Percentiles rank a stretch among this genome's conserved stretches.
phyloP scores from a whole-genome alignment of 2,329 filamentous ascomycete species.

The Stylonectria norvegica region DNA sequence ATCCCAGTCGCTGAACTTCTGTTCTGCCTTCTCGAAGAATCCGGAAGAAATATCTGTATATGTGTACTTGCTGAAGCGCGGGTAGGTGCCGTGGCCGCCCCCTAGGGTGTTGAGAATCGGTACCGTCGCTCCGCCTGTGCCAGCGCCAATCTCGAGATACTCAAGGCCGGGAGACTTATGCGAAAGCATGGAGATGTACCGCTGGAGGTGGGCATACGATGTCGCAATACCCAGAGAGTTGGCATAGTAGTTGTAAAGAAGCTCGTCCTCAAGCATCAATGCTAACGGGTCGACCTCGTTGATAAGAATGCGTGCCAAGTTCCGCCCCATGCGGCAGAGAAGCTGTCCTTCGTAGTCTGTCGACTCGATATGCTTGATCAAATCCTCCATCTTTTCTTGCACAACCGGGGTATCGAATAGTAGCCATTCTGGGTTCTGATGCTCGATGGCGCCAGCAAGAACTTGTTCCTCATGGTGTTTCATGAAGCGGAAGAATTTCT shows the following conservation, averaged over 20 bases:
- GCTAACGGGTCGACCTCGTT: conserved; percentile 34
- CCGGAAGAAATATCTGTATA: conserved; percentile 12
- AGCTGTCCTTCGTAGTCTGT: conserved; percentile 9
- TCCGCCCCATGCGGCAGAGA: conserved; percentile 14
- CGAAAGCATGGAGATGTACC: conserved; percentile 1
- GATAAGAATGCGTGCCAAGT: conserved; percentile 30
- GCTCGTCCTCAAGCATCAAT: conserved; percentile 34
- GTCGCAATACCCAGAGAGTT: neutral
- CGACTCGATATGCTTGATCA: conserved; percentile 1
- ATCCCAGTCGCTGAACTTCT: conserved; percentile 1
- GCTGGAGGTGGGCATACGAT: conserved; percentile 4
- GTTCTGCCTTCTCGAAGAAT: conserved; percentile 6
- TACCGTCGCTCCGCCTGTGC: conserved; percentile 9
- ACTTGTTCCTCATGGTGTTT: conserved; percentile 3
- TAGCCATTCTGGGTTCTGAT: conserved; percentile 5
- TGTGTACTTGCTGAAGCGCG: conserved; percentile 2
- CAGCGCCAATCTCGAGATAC: conserved; percentile 6
- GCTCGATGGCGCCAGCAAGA: neutral
- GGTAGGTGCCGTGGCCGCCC: neutral
- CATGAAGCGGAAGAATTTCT: conserved; percentile 10
- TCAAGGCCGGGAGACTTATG: conserved; percentile 32
- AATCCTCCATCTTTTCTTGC: neutral
- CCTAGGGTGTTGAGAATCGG: conserved; percentile 1
- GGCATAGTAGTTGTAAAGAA: conserved; percentile 22
- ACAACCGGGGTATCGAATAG: neutral